A percentile compares a stretch with the other conserved stretches of the same genome.
phyloP scores from a whole-genome alignment of 2,329 filamentous ascomycete genomes.

The Sclerotinia sclerotiorum region DNA sequence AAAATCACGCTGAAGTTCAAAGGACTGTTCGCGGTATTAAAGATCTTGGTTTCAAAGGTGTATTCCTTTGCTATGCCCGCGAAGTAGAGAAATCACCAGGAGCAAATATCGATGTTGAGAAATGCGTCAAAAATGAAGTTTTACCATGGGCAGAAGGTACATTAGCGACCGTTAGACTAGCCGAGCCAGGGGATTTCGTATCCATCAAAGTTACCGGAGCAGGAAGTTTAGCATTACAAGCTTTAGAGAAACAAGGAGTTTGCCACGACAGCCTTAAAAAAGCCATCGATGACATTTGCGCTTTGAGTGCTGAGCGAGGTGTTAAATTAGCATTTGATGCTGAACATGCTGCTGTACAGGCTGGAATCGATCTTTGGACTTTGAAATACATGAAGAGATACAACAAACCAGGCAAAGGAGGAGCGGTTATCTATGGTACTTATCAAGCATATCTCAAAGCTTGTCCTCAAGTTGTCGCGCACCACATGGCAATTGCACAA shows the following conservation, averaged over 20 bases:
- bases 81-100: slow-evolving; percentile 66
- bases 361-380: slow-evolving; percentile 79
- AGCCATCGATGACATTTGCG: slow-evolving; percentile 74
- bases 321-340: slow-evolving; percentile 81
- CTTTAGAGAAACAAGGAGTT: slow-evolving; percentile 60
- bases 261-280: slow-evolving; percentile 64
- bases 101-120: slow-evolving; percentile 48
- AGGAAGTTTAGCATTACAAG: slow-evolving; percentile 68
- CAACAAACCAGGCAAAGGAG: slow-evolving; percentile 58
- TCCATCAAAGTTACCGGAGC: slow-evolving; percentile 75
- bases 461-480: slow-evolving; percentile 55
- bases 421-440: slow-evolving; percentile 74
- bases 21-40: slow-evolving; percentile 65
- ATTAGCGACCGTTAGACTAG: slow-evolving; percentile 65
- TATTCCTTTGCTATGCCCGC: slow-evolving; percentile 80
- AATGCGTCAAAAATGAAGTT: slow-evolving; percentile 59
- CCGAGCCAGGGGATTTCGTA: slow-evolving; percentile 52
- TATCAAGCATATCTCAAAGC: slow-evolving; percentile 77
- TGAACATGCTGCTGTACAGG: slow-evolving; percentile 76
- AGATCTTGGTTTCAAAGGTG: slow-evolving; percentile 74
- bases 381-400: slow-evolving; percentile 74
- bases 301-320: slow-evolving; percentile 65
- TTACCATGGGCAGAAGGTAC: slow-evolving; percentile 72
- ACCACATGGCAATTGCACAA: slow-evolving; percentile 59
- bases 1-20: slow-evolving; percentile 66